Evolutionary conservation across 2,329 filamentous ascomycete genomes (phyloP), one percentile per base, ranked within the genome.

Genomic region (Clonostachys sp.): DNA sequence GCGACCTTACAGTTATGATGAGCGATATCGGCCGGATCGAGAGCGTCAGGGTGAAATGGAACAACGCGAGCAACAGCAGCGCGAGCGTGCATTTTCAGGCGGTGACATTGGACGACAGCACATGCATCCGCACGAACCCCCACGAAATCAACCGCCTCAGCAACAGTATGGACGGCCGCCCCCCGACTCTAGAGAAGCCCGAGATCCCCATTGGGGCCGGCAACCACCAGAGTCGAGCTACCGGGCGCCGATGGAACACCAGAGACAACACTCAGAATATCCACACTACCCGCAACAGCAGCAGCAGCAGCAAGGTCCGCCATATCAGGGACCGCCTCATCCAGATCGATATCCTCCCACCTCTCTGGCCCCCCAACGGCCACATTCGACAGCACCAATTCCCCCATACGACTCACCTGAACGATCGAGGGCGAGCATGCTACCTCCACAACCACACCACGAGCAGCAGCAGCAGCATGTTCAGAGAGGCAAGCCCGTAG

Each of bases 401-500:
- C 58, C 57, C 53, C 62, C 70, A 1, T 78, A 72, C 51, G 74
- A 79, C 17, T 77, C 75, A 9, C 73, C 75, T 5, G 77, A 80
- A 10, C 70, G 72, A n/a, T 69, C 70, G 18, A 68, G 72, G 42
- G 68, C 73, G 54, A 65, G 63, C 12, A 60, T 65, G 34, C 62
- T 67, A 48, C 63, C 68, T 45, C 60, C 64, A 5, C 64, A 63
- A 24, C 60, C 58, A 14, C 66, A 62, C 33, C 66, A 64, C 14
- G 67, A 63, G 43, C 66, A 62, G n/a, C 65, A 67, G n/a, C 65
- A 67, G 36, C 71, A 42, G 20, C 41, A 46, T 38, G 63, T 61
- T 33, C 57, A 45, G 12, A 47, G 48, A 4, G 41, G 34, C 10
- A 41, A 49, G n/a, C 42, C 42, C 7, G 38, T 12, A 17, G 51